phyloP scores from a whole-genome alignment of 2,329 filamentous ascomycete species.

The Teratosphaeria zuluensis region DNA sequence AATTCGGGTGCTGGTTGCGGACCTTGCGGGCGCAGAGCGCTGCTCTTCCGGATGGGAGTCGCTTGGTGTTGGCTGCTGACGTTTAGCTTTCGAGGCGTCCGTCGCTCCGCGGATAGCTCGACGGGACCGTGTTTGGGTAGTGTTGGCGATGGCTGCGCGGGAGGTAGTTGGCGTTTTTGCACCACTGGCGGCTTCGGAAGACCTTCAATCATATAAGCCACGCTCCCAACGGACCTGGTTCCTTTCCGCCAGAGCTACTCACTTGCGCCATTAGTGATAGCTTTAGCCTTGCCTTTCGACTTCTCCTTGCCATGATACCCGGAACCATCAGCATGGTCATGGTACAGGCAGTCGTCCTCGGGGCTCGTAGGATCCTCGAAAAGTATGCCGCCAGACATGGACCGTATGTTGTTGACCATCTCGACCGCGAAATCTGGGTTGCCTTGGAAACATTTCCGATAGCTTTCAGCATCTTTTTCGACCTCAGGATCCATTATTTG shows the following conservation, averaged over 20 bases:
- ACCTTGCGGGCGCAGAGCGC: not conserved
- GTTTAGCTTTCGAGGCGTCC: constrained; percentile 16
- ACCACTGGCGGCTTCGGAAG: constrained; percentile 1
- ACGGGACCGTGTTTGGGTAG: constrained; percentile 1
- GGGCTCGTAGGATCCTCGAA: constrained; percentile 42
- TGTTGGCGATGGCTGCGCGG: not conserved
- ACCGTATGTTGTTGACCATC: constrained; percentile 43
- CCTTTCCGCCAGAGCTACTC: not conserved
- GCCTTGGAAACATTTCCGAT: constrained; percentile 40
- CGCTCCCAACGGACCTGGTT: not conserved
- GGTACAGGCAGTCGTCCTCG: constrained; percentile 38
- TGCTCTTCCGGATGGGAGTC: not conserved
- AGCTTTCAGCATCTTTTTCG: constrained; percentile 40
- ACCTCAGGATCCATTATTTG: constrained; percentile 48
- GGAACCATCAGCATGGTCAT: constrained; percentile 38
- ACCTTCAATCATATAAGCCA: constrained; percentile 13
- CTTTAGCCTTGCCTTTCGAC: not conserved
- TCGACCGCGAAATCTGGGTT: constrained; percentile 45
- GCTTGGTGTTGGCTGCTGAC: not conserved
- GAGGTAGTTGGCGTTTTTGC: not conserved
- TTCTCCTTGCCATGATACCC: constrained; percentile 1
- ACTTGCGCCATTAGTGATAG: not conserved
- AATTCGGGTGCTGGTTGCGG: not conserved
- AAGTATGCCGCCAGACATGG: constrained; percentile 39
- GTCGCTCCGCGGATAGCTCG: constrained; percentile 13